A percentile compares a stretch with the other conserved stretches of the same genome.
phyloP scores from a whole-genome alignment of 768 basidiomycete species.

The Leucocoprinus sp. region DNA sequence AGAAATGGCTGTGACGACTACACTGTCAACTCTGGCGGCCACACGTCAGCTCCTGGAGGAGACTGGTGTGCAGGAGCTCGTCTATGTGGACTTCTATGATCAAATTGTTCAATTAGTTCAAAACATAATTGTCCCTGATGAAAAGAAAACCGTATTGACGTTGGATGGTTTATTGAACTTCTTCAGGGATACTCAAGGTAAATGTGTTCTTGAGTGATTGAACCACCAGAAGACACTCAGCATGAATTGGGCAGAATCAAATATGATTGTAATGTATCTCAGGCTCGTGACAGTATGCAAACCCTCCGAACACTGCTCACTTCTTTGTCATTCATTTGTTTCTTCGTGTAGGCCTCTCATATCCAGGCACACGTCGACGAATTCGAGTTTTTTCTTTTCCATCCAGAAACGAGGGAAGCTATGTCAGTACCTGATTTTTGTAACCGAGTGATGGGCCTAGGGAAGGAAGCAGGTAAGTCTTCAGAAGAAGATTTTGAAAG shows the following conservation, averaged over 20 bases:
- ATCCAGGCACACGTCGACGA: conserved; percentile 55
- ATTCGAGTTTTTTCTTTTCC: conserved; percentile 67
- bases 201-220: background rate
- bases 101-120: conserved; percentile 46
- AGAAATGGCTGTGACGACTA: conserved; percentile 37
- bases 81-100: conserved; percentile 72
- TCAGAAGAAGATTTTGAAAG: background rate
- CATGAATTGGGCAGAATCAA: conserved; percentile 1
- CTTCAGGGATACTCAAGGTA: conserved; percentile 9
- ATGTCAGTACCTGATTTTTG: conserved; percentile 64
- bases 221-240: background rate
- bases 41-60: conserved; percentile 42
- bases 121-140: conserved; percentile 20
- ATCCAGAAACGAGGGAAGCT: conserved; percentile 59
- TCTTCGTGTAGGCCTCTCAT: conserved; percentile 47
- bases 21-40: conserved; percentile 42
- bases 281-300: conserved; percentile 59
- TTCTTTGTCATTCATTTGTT: background rate
- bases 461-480: conserved; percentile 63
- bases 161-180: conserved; percentile 5
- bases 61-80: conserved; percentile 56
- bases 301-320: background rate
- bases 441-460: conserved; percentile 66
- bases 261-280: conserved; percentile 42
- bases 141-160: background rate